phyloP scores from a whole-genome alignment of 2,329 filamentous ascomycete genomes.

The Sordariomycetes sp. region DNA sequence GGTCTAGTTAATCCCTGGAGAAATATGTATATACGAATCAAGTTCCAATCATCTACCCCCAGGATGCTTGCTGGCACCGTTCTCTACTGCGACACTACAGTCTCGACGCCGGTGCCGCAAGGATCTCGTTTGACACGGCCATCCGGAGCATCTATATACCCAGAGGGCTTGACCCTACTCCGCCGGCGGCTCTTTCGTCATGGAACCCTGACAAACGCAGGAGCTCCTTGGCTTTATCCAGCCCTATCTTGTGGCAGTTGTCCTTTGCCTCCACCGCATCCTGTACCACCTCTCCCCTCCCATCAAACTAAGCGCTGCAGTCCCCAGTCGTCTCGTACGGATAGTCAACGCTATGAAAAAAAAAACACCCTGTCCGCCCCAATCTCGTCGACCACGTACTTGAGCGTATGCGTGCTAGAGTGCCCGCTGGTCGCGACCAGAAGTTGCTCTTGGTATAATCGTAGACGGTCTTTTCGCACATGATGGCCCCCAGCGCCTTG shows the following conservation, averaged over 20 bases:
- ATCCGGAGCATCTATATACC: too few relatives aligned
- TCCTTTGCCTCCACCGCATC: not conserved
- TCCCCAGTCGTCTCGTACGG: not conserved
- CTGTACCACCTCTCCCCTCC: not conserved
- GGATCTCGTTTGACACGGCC: too few relatives aligned
- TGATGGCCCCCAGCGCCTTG: too few relatives aligned
- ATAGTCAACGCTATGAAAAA: constrained; percentile 1
- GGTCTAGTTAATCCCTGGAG: too few relatives aligned
- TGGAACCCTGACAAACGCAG: not conserved
- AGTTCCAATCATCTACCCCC: too few relatives aligned
- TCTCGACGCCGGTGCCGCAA: too few relatives aligned
- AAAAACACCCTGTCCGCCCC: not conserved
- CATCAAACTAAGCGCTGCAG: not conserved
- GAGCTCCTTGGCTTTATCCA: not conserved
- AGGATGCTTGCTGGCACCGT: too few relatives aligned
- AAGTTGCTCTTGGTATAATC: not conserved
- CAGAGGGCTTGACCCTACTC: not conserved
- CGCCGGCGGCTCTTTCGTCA: not conserved
- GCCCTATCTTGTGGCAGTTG: not conserved
- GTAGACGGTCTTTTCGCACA: not conserved
- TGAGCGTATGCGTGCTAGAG: not conserved
- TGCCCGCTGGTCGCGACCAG: constrained; percentile 1
- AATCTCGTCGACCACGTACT: constrained; percentile 1
- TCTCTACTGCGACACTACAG: too few relatives aligned
- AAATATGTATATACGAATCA: too few relatives aligned